Conservation (phyloP, 495 filamentous ascomycete genomes). For the Hypoxylon intermedium region DNA sequence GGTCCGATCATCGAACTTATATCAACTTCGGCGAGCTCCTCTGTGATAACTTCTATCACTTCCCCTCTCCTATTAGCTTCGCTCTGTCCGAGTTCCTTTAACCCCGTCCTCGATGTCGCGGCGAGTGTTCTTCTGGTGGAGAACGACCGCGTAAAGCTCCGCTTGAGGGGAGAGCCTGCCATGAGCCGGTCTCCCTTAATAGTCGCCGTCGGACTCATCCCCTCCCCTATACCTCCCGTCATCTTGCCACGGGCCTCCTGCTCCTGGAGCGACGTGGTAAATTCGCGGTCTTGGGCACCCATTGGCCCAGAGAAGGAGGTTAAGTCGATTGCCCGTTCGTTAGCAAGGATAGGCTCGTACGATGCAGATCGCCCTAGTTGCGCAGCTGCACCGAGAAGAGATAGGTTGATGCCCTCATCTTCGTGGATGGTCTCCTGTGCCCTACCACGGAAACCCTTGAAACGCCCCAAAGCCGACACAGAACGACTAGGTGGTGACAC, state of each 20-base stretch:
- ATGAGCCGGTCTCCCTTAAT: conserved; percentile 52
- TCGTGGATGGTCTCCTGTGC: conserved; percentile 52
- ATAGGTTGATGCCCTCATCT: conserved; percentile 53
- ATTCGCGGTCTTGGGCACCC: conserved; percentile 47
- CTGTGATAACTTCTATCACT: conserved; percentile 59
- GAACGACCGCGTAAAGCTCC: conserved; percentile 47
- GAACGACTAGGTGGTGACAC: conserved; percentile 32
- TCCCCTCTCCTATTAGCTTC: conserved; percentile 61
- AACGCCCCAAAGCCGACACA: conserved; percentile 25
- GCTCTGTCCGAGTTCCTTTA: conserved; percentile 53
- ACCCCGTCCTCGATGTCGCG: conserved; percentile 39
- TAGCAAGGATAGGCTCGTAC: conserved; percentile 18
- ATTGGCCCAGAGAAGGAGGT: conserved; percentile 48
- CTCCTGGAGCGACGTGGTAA: conserved; percentile 48
- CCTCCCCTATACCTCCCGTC: conserved; percentile 57
- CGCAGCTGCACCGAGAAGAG: conserved; percentile 48
- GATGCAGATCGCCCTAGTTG: conserved; percentile 36
- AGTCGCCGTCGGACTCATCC: conserved; percentile 48
- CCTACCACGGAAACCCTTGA: conserved; percentile 38
- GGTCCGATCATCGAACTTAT: conserved; percentile 54
- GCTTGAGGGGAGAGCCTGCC: conserved; percentile 43
- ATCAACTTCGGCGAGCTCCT: conserved; percentile 43
- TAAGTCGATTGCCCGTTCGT: conserved; percentile 46
- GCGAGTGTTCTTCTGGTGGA: conserved; percentile 37
- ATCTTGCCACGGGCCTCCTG: conserved; percentile 56